Conservation (phyloP, 257 asterid genomes). For the Nicotiana benthamiana region DNA sequence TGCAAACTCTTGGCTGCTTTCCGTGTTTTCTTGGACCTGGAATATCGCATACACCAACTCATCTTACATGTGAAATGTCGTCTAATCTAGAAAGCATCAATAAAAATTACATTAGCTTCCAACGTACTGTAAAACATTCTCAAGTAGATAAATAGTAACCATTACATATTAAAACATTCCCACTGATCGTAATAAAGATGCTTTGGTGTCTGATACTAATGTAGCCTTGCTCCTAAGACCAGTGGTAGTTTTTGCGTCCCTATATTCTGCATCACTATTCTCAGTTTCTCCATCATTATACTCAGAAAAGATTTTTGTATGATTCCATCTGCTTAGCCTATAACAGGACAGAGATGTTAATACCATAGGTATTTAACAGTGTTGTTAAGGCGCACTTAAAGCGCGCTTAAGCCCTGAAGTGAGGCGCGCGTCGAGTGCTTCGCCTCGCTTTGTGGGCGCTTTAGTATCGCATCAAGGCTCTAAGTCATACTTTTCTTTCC, state of each 20-base stretch:
- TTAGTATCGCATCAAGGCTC: too few relatives aligned
- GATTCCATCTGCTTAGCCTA: constrained; percentile 93
- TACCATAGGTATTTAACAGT: neutral
- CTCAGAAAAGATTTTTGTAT: too few relatives aligned
- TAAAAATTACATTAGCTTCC: neutral
- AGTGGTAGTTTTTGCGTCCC: constrained; percentile 28
- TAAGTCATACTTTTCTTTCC: too few relatives aligned
- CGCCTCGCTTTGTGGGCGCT: too few relatives aligned
- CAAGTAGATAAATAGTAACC: neutral
- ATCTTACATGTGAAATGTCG: constrained; percentile 1
- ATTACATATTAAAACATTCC: neutral
- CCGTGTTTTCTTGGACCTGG: constrained; percentile 57
- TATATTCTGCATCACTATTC: constrained; percentile 42
- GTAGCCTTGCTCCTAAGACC: constrained; percentile 44
- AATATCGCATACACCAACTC: neutral
- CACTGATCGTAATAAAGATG: constrained; percentile 53
- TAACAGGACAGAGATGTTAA: constrained; percentile 8
- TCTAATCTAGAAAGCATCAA: neutral
- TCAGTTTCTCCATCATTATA: constrained; percentile 52
- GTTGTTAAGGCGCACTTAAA: too few relatives aligned
- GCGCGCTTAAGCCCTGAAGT: too few relatives aligned
- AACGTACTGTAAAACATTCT: neutral
- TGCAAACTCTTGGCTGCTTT: constrained; percentile 56
- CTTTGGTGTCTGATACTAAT: constrained; percentile 36
- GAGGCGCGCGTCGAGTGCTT: too few relatives aligned